Conservation (phyloP, 495 filamentous ascomycete species). For the Penicillium chermesinum region DNA sequence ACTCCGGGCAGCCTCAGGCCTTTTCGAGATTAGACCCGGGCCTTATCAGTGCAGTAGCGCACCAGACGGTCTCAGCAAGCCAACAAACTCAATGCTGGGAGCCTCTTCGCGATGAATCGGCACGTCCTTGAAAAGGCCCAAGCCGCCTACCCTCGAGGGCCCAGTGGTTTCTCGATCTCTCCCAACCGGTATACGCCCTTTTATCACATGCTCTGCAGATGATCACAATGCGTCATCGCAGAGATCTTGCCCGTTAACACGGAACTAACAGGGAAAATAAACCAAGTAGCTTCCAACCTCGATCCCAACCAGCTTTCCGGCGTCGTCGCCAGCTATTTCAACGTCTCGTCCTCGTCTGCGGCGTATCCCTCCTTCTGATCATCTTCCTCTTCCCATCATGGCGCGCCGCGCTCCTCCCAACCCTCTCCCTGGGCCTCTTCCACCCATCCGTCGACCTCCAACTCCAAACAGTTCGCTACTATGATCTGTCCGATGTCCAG, state of each 20-base stretch:
- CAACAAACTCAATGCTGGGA: constrained; percentile 20
- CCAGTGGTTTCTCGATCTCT: constrained; percentile 75
- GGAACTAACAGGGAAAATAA: too few species aligned
- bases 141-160: constrained; percentile 54
- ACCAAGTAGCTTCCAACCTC: constrained; percentile 74
- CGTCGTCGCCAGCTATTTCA: constrained; percentile 69
- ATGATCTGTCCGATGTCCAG: constrained; percentile 86
- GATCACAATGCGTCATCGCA: not conserved
- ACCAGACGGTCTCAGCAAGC: not conserved
- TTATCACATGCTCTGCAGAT: constrained; percentile 1
- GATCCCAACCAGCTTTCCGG: constrained; percentile 68
- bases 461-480: constrained; percentile 91
- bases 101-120: constrained; percentile 46
- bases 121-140: constrained; percentile 76
- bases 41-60: not conserved
- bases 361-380: constrained; percentile 55
- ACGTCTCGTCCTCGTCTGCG: constrained; percentile 52
- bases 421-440: constrained; percentile 66
- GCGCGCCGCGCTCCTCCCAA: constrained; percentile 58
- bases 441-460: constrained; percentile 65
- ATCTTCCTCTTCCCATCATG: constrained; percentile 65
- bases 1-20: too few species aligned
- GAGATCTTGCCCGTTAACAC: constrained; percentile 8
- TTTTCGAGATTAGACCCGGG: constrained; percentile 6
- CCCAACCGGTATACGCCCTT: constrained; percentile 69